Evolutionary conservation across 1,284 basidiomycete genomes (phyloP), one percentile per base, ranked within the genome.

Genomic region (Ustilago cynodontis): DNA sequence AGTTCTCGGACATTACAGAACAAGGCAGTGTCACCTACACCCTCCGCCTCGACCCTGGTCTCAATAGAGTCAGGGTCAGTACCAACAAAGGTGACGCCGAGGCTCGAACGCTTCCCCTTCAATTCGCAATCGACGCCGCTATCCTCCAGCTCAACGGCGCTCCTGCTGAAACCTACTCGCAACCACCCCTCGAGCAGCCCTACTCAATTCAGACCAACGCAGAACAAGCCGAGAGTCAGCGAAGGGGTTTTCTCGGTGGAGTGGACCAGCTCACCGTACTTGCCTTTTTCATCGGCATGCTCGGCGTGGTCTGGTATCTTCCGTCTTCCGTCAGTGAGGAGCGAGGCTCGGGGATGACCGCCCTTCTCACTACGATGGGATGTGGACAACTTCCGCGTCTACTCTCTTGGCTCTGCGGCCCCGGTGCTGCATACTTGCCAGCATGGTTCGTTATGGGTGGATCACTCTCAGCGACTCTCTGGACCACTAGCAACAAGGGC

Each of bases 91-190:
- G 91, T 69, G 92, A 93, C 86, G 91, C 91, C 78, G 92, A 93
- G 83, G 86, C 87, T 59, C 87, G 91, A 56, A 87, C 92, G 29
- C 82, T 93, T 20, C 93, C 93, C 1, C 82, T 93, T 16, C 93
- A 94, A 77, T 92, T 92, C 89, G 91, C 92, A 5, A 87, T 94
- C 35, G 93, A 93, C 78, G 88, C 90, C 80, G 91, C 91, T 69
- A 57, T 59, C 47, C 90, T 92, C 71, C 91, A 93, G 33, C 89
- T 71, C 51, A 65, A 71, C 43, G 61, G 65, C 39, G 61, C 64
- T 9, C 59, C 91, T 69, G 86, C 88, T 89, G 72, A 60, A 0
- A 50, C 55, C 31, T 68, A 60, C 50, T 29, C 52, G 1, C 64
- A 68, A 10, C 28, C 59, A 29, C 65, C 71, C 0, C 82, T 89